Percentiles rank a stretch among this genome's conserved stretches.
These are phyloP conservation scores for Saturnispora kantuleensis DNA, from an alignment of 805 yeast species.

Conservation along the genomic window DNA sequence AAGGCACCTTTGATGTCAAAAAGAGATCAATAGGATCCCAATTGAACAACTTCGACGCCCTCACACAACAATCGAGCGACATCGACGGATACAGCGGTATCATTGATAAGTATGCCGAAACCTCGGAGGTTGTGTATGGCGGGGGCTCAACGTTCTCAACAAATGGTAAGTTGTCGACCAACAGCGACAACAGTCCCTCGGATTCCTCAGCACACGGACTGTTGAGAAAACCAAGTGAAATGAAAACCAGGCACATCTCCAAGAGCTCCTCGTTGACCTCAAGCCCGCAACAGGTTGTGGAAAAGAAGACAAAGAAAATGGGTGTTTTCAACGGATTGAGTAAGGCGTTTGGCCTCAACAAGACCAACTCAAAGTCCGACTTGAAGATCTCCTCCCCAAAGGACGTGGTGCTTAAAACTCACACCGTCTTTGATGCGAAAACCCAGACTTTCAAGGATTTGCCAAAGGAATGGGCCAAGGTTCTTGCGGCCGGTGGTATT, in stretches of 20 bases:
- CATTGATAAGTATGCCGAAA: slow-evolving; percentile 11
- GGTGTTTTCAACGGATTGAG: slow-evolving; percentile 52
- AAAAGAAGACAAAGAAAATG: slow-evolving; percentile 34
- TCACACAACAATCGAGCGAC: slow-evolving; percentile 11
- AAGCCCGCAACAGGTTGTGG: slow-evolving; percentile 1
- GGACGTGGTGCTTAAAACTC: slow-evolving; percentile 83
- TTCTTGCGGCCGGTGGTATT: slow-evolving; percentile 78
- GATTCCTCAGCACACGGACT: background rate
- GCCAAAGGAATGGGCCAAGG: slow-evolving; percentile 86
- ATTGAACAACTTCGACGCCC: slow-evolving; percentile 1
- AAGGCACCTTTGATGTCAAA: background rate
- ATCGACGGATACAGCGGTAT: slow-evolving; percentile 11
- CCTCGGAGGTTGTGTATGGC: background rate
- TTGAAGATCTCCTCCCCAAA: slow-evolving; percentile 81
- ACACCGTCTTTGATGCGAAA: slow-evolving; percentile 80
- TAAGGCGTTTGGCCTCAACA: slow-evolving; percentile 26
- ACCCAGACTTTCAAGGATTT: slow-evolving; percentile 86
- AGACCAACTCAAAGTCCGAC: slow-evolving; percentile 12
- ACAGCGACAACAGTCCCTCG: background rate
- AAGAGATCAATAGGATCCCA: slow-evolving; percentile 4
- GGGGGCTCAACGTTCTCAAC: no score
- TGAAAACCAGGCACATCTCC: slow-evolving; percentile 11
- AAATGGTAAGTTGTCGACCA: background rate
- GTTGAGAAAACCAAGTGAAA: slow-evolving; percentile 7
- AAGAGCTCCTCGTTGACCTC: slow-evolving; percentile 9